These are phyloP conservation scores for Xylaria castorea DNA, from an alignment of 495 filamentous ascomycete species.

Conservation along the genomic window DNA sequence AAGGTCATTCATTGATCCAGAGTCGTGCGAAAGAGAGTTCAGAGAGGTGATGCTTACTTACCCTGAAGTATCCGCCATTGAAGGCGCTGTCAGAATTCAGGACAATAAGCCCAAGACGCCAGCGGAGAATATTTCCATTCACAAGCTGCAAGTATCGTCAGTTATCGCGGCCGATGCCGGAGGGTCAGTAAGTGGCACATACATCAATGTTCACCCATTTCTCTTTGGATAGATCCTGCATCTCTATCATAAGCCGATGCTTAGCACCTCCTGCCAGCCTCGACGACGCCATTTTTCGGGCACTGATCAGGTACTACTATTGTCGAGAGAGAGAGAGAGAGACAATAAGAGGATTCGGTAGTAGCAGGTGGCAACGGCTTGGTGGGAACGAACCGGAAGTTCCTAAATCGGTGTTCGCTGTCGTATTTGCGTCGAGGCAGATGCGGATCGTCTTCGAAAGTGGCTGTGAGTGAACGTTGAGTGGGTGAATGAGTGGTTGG, in stretches of 20 bases:
- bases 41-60: slow-evolving; percentile 28
- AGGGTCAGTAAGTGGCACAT: slow-evolving; percentile 38
- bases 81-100: slow-evolving; percentile 90
- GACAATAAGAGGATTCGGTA: neutral
- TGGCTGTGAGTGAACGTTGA: neutral
- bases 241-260: slow-evolving; percentile 88
- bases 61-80: slow-evolving; percentile 90
- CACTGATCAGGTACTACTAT: neutral
- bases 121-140: slow-evolving; percentile 78
- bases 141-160: slow-evolving; percentile 59
- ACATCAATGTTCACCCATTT: slow-evolving; percentile 90
- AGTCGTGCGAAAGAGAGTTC: neutral
- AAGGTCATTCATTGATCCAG: slow-evolving; percentile 20
- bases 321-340: neutral
- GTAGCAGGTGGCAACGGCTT: slow-evolving; percentile 10
- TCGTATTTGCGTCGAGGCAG: neutral
- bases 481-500: neutral
- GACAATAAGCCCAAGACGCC: slow-evolving; percentile 88
- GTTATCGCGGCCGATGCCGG: slow-evolving; percentile 26
- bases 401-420: neutral
- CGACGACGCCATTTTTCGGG: slow-evolving; percentile 36
- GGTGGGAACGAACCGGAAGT: slow-evolving; percentile 16
- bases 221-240: slow-evolving; percentile 81
- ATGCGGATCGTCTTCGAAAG: neutral
- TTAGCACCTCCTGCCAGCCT: slow-evolving; percentile 61